These are phyloP conservation scores for Collybia nuda DNA, from an alignment of 768 basidiomycete genomes.

Conservation along the genomic window DNA sequence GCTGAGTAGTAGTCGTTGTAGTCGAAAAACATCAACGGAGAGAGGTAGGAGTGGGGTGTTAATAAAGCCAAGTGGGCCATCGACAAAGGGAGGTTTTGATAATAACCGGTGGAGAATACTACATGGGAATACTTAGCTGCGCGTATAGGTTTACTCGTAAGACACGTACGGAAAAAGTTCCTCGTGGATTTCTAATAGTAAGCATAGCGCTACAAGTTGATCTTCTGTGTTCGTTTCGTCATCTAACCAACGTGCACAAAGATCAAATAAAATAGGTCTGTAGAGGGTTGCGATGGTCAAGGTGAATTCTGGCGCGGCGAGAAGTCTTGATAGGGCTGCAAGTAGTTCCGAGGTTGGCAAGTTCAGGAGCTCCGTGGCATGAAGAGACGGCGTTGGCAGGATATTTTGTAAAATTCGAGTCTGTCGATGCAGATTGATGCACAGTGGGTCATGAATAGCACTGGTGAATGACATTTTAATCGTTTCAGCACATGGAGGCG, in stretches of 20 bases:
- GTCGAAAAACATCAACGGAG: slow-evolving; percentile 37
- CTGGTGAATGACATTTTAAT: slow-evolving; percentile 15
- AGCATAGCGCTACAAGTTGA: slow-evolving; percentile 57
- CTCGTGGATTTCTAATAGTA: slow-evolving; percentile 65
- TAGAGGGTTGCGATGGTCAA: slow-evolving; percentile 61
- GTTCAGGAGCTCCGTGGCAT: slow-evolving; percentile 35
- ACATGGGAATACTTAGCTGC: slow-evolving; percentile 1
- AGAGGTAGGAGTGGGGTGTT: slow-evolving; percentile 27
- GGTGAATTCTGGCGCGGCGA: slow-evolving; percentile 65
- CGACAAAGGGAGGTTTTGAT: slow-evolving; percentile 35
- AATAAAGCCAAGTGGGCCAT: slow-evolving; percentile 57
- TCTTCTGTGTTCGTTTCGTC: slow-evolving; percentile 46
- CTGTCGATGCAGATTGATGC: slow-evolving; percentile 58
- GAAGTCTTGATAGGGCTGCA: slow-evolving; percentile 53
- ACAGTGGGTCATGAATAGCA: slow-evolving; percentile 54
- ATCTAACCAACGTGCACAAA: slow-evolving; percentile 84
- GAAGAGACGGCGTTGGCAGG: slow-evolving; percentile 41
- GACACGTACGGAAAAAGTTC: slow-evolving; percentile 69
- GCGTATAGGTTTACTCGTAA: slow-evolving; percentile 9
- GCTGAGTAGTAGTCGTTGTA: slow-evolving; percentile 73
- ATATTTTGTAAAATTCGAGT: slow-evolving; percentile 42
- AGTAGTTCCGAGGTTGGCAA: slow-evolving; percentile 44
- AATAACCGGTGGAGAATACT: slow-evolving; percentile 62
- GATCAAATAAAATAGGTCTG: slow-evolving; percentile 75
- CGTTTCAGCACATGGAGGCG: neutral